Base-by-base conservation (phyloP, 805 yeast species). In the Yarrowia porcina region DNA sequence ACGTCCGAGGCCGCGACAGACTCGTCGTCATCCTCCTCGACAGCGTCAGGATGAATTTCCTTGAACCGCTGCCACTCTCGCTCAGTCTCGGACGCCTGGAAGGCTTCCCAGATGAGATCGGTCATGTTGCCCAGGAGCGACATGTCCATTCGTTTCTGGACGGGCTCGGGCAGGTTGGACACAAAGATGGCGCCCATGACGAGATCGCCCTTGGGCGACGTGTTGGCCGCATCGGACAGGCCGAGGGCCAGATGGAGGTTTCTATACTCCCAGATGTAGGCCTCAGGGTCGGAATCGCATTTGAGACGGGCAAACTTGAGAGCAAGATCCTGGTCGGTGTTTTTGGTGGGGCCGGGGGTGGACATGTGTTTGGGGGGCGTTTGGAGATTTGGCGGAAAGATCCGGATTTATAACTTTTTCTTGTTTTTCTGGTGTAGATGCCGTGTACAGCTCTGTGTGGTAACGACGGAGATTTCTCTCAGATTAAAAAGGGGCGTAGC, bases 21-120 rank as follows among this genome's bases (percentile, higher is more conserved):
- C 59, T 52, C 59, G 38, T 56, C 61, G n/a, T 56, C 61, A n/a
- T 56, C 61, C 49, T 56, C 61, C 61, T 56, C 61, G 30, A 56
- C 49, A 3, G 61, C 61, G 30, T 56, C 61, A 12, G 61, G 61
- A 30, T 56, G 47, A 17, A n/a, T 17, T 11, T 28, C 61, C 49
- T 56, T 56, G 38, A 56, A 56, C 4, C 49, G 47, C 30, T 56
- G 61, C 61, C 61, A 56, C 27, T 56, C 61, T 1, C 61, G 47
- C 30, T 56, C 61, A 15, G 61, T 56, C 41, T 56, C 61, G 21
- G 49, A 39, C 8, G 61, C 61, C 61, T 56, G 61, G 49, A 56
- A 56, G 23, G 61, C 61, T 11, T 56, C 61, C 61, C 61, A 56
- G 42, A 56, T 56, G 49, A 56, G 49, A 56, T 56, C 61, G 30